A percentile compares a stretch with the other conserved stretches of the same genome.
phyloP scores from a whole-genome alignment of 495 filamentous ascomycete genomes.

The Usnea hakonensis region DNA sequence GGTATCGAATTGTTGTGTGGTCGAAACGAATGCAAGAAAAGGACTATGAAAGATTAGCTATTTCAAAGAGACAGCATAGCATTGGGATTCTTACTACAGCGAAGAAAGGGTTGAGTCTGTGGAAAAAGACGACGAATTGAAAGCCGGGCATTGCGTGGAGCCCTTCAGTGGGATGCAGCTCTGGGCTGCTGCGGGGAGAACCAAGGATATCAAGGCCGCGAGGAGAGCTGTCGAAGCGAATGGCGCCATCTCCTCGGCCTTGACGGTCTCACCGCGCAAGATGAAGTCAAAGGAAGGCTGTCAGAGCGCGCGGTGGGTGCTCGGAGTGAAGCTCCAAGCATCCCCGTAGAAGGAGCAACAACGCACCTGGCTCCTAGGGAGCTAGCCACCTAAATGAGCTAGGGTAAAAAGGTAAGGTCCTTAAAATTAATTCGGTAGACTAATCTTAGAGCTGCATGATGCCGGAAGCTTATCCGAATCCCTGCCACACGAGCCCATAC shows the following conservation, averaged over 20 bases:
- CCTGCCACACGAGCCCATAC: background rate
- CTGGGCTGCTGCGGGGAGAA: constrained; percentile 20
- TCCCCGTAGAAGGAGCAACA: background rate
- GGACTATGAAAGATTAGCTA: constrained; percentile 51
- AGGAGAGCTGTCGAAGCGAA: constrained; percentile 8
- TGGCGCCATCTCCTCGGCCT: background rate
- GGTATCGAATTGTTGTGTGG: constrained; percentile 67
- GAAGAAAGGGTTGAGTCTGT: constrained; percentile 55
- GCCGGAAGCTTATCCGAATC: constrained; percentile 7
- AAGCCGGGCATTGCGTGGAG: constrained; percentile 78
- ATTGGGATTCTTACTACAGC: constrained; percentile 58
- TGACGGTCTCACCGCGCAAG: background rate
- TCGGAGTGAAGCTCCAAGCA: background rate
- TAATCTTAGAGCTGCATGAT: constrained; percentile 4
- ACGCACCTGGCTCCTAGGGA: constrained; percentile 6
- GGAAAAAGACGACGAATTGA: constrained; percentile 72
- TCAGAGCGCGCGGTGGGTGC: constrained; percentile 3
- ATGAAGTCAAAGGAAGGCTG: constrained; percentile 2
- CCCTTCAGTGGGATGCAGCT: constrained; percentile 70
- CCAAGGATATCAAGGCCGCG: background rate
- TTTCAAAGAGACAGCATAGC: background rate
- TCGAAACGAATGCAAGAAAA: constrained; percentile 76
- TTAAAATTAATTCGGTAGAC: constrained; percentile 1
- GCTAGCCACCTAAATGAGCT: no score
- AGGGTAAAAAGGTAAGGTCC: no score